Base-by-base conservation (phyloP, 352 stramenopile genomes). In the Globisporangium orthogonon region DNA sequence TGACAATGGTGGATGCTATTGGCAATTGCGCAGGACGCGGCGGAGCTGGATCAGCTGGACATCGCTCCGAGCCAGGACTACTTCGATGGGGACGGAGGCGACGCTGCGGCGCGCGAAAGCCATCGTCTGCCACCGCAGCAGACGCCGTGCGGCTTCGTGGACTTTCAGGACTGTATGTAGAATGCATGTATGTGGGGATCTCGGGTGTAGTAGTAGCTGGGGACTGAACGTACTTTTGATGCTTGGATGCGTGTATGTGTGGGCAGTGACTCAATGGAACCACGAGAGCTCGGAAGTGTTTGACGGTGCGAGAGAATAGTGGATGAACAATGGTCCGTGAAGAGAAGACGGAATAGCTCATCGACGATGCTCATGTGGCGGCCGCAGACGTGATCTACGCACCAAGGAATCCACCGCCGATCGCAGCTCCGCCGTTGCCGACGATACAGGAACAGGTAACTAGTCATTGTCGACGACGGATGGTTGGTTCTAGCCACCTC, bases 51-150 rank as follows among this genome's bases (percentile, higher is more conserved):
- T 14, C 33, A 51, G 0, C 50, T 65, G 29, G 53, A 46, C 11
- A 51, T 65, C 7, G 46, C 43, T 3, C 53, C 60, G 29, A 65
- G 60, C 45, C 60, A 65, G 60, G 60, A 65, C 54, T 63, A 63
- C 14, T 65, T 60, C 18, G 58, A 55, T 15, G 47, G 54, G 6
- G 47, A 52, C 33, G 60, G 51, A 4, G 47, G 30, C 14, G 57
- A 45, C 7, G 50, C 30, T 13, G 49, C 58, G 7, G 37, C 33
- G 10, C 30, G 44, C 33, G 45, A 54, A 2, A 44, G 54, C 10
- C 39, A 33, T 13, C 49, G 30, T 18, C 35, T 28, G 31, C 37
- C 48, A 30, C 52, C 35, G 37, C 57, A 58, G n/a, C 59, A 47
- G 14, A 49, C 60, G 47, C n/a, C 18, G 23, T 60, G 60, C 41